A percentile compares a stretch with the other conserved stretches of the same genome.
phyloP scores from a whole-genome alignment of 2,329 filamentous ascomycete species.

The Aspergillus transmontanensis region DNA sequence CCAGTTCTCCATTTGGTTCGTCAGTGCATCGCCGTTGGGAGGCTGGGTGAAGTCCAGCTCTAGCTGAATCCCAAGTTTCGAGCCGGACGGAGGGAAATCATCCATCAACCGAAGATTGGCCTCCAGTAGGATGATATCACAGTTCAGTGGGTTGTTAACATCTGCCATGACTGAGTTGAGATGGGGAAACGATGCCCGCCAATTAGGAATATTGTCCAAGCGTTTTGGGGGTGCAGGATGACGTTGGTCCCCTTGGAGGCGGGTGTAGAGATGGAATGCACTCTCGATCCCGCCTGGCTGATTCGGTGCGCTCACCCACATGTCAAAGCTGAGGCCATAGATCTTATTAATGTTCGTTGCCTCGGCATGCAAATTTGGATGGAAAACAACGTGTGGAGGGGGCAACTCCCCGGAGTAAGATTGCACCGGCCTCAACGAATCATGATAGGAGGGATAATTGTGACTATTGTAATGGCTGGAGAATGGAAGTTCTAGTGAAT shows the following conservation, averaged over 20 bases:
- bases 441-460: constrained; percentile 31
- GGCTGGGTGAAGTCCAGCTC: constrained; percentile 45
- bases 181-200: constrained; percentile 46
- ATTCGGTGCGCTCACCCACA: constrained; percentile 47
- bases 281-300: constrained; percentile 40
- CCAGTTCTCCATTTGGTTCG: constrained; percentile 45
- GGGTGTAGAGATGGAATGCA: constrained; percentile 48
- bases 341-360: constrained; percentile 29
- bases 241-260: constrained; percentile 42
- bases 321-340: constrained; percentile 46
- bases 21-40: constrained; percentile 32
- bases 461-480: constrained; percentile 34
- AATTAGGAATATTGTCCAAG: constrained; percentile 43
- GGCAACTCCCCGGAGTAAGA: constrained; percentile 38
- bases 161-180: constrained; percentile 40
- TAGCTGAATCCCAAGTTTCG: constrained; percentile 45
- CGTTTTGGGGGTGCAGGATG: constrained; percentile 40
- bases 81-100: constrained; percentile 45
- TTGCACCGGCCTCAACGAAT: constrained; percentile 34
- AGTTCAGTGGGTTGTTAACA: constrained; percentile 35
- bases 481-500: constrained; percentile 35
- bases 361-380: constrained; percentile 34
- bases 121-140: constrained; percentile 49
- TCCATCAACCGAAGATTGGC: constrained; percentile 46
- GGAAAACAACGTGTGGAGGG: constrained; percentile 36